These are phyloP conservation scores for Hypoxylon sp. DNA, from an alignment of 2,329 filamentous ascomycete genomes.

Conservation along the genomic window DNA sequence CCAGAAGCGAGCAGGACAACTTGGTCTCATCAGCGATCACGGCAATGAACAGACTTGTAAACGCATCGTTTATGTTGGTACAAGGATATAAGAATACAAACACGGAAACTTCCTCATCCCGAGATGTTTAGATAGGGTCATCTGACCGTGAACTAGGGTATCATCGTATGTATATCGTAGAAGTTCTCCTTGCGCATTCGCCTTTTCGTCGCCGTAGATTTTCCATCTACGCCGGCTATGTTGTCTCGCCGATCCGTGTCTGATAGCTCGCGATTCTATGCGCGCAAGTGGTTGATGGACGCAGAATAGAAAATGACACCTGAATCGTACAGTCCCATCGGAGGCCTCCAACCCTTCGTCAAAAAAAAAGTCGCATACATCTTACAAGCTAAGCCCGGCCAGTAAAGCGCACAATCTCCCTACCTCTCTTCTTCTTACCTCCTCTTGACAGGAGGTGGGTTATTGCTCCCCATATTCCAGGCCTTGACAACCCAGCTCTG, in stretches of 20 bases:
- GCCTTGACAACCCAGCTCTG: constrained; percentile 78
- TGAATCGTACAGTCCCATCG: constrained; percentile 10
- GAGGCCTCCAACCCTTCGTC: constrained; percentile 6
- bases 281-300: constrained; percentile 15
- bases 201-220: neutral
- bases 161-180: constrained; percentile 40
- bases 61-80: constrained; percentile 25
- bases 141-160: constrained; percentile 24
- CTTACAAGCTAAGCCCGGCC: constrained; percentile 2
- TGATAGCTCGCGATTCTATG: constrained; percentile 7
- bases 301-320: constrained; percentile 15
- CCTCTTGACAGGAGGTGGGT: constrained; percentile 54
- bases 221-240: constrained; percentile 1
- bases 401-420: constrained; percentile 14
- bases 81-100: constrained; percentile 21
- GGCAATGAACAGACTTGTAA: constrained; percentile 11
- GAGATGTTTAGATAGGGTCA: constrained; percentile 18
- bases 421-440: constrained; percentile 49
- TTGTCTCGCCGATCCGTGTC: neutral
- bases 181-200: constrained; percentile 14
- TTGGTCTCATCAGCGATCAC: neutral
- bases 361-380: constrained; percentile 16
- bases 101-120: constrained; percentile 12
- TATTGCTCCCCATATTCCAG: constrained; percentile 67
- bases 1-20: constrained; percentile 4